Percentiles rank a stretch among this genome's conserved stretches.
Conservation (phyloP, 352 stramenopile genomes). For the Globisporangium splendens region DNA sequence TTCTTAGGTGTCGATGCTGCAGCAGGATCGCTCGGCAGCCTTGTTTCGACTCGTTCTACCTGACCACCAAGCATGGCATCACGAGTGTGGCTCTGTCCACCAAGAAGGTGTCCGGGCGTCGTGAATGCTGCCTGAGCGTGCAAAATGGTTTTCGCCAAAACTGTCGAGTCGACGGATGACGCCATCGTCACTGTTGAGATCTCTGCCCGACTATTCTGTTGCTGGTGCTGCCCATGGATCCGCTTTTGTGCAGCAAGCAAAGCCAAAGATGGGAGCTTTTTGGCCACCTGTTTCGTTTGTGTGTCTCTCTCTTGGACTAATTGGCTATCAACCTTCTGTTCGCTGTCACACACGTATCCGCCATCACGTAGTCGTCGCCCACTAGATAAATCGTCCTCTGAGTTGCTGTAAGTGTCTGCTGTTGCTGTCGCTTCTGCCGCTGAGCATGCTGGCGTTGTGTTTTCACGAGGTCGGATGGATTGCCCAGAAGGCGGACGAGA, state of each 20-base stretch:
- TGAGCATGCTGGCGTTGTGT: background rate
- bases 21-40: too few species aligned
- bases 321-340: too few species aligned
- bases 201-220: background rate
- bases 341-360: slow-evolving; percentile 5
- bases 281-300: too few species aligned
- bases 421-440: too few species aligned
- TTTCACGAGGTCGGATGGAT: background rate
- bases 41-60: too few species aligned
- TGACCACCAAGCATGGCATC: too few species aligned
- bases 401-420: background rate
- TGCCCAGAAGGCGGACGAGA: background rate
- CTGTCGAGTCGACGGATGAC: slow-evolving; percentile 1
- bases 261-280: too few species aligned
- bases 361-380: slow-evolving; percentile 12
- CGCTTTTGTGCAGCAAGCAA: too few species aligned
- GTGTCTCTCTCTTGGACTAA: too few species aligned
- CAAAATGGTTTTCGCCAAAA: slow-evolving; percentile 18
- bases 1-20: background rate
- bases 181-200: background rate
- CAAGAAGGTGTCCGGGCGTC: slow-evolving; percentile 21
- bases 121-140: slow-evolving; percentile 22
- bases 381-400: background rate
- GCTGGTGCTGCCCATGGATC: too few species aligned
- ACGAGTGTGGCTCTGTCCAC: background rate